Conservation (phyloP, 306 rosid genomes). For the Vigna unguiculata region DNA sequence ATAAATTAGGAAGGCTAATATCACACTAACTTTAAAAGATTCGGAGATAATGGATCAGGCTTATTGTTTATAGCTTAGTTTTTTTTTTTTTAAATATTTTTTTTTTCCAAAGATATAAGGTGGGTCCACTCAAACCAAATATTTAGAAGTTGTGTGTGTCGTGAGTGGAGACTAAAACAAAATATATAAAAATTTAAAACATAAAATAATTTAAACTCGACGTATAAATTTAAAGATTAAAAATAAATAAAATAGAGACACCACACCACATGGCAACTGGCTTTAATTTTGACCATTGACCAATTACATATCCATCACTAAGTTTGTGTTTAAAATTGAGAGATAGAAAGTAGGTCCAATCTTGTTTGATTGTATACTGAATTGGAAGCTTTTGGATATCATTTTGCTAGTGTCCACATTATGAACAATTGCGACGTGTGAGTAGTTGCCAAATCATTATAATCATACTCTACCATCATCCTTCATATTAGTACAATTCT, state of each 20-base stretch:
- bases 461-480: constrained; percentile 34
- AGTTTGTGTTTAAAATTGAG: constrained; percentile 20
- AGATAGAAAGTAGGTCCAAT: constrained; percentile 30
- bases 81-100: too few species aligned
- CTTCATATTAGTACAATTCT: constrained; percentile 36
- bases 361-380: constrained; percentile 4
- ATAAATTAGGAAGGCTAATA: too few species aligned
- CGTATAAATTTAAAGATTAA: too few species aligned
- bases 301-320: background rate
- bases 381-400: constrained; percentile 45
- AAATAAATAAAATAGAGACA: background rate
- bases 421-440: constrained; percentile 37
- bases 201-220: too few species aligned
- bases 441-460: constrained; percentile 38
- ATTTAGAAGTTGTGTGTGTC: too few species aligned
- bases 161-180: too few species aligned
- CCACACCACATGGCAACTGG: constrained; percentile 14
- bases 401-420: constrained; percentile 46
- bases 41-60: too few species aligned
- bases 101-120: too few species aligned
- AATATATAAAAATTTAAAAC: too few species aligned
- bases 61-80: too few species aligned
- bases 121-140: too few species aligned
- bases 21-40: too few species aligned
- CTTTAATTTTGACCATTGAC: constrained; percentile 41